These are phyloP conservation scores for Lachnellula hyalina DNA, from an alignment of 2,329 filamentous ascomycete species.

Conservation along the genomic window DNA sequence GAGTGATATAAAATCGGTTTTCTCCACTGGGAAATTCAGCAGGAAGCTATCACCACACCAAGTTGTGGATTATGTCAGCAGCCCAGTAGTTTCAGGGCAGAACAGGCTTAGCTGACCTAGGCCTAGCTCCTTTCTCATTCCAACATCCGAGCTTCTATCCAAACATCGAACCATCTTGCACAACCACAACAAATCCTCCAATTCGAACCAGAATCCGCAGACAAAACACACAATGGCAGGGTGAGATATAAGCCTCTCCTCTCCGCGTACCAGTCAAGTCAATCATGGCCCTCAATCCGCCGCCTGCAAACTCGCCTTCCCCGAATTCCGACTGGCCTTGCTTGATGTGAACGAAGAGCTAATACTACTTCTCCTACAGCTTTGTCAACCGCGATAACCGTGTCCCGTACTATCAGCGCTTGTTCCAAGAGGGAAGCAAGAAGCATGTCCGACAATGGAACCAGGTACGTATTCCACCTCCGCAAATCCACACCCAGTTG, in stretches of 20 bases:
- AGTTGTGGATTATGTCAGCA: conserved; percentile 3
- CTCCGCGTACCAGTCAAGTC: background rate
- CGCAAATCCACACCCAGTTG: background rate
- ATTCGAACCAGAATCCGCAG: conserved; percentile 7
- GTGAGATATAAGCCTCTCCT: conserved; percentile 17
- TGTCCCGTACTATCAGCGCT: conserved; percentile 68
- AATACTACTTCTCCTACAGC: conserved; percentile 24
- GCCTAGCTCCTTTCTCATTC: no score
- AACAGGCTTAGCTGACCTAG: no score
- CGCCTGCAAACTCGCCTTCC: background rate
- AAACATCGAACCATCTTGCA: conserved; percentile 17
- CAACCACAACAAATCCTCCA: conserved; percentile 4
- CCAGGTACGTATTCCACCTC: conserved; percentile 55
- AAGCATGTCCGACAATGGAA: conserved; percentile 66
- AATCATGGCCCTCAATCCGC: background rate
- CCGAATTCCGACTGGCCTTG: conserved; percentile 8
- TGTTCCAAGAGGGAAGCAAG: conserved; percentile 70
- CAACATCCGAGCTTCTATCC: conserved; percentile 14
- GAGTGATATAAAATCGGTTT: background rate
- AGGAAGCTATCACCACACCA: background rate
- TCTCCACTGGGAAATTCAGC: background rate
- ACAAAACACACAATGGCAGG: conserved; percentile 29
- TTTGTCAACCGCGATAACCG: conserved; percentile 69
- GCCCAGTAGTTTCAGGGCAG: conserved; percentile 7
- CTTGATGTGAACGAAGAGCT: conserved; percentile 12